Conservation (phyloP, 176 grass and related monocot species). For the Neostapfia colusana region DNA sequence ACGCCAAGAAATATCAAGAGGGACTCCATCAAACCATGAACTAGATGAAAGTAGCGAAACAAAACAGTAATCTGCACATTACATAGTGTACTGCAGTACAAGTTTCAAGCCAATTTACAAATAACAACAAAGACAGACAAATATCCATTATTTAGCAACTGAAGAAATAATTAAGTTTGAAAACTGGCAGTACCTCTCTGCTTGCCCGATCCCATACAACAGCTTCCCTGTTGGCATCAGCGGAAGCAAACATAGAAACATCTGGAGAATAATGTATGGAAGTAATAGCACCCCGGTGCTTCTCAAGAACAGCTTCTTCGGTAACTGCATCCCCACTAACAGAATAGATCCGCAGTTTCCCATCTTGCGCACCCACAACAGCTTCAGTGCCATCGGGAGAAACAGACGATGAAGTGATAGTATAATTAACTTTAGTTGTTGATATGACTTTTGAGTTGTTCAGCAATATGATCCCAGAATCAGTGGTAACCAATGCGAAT, state of each 20-base stretch:
- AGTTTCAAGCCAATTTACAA: constrained; percentile 5
- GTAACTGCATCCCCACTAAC: constrained; percentile 61
- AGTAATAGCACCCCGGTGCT: constrained; percentile 92
- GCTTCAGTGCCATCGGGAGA: constrained; percentile 86
- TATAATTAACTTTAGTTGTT: constrained; percentile 63
- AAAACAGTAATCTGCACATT: constrained; percentile 21
- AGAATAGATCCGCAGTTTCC: constrained; percentile 80
- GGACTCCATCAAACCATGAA: constrained; percentile 6
- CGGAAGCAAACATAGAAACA: constrained; percentile 93
- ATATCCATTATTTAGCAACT: neutral
- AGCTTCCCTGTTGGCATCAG: constrained; percentile 91
- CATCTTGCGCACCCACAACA: constrained; percentile 84
- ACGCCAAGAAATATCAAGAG: constrained; percentile 15
- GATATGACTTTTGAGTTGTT: constrained; percentile 69
- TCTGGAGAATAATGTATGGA: constrained; percentile 83
- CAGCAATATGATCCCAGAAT: constrained; percentile 71
- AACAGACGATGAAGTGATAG: constrained; percentile 72
- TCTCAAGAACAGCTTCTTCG: constrained; percentile 86
- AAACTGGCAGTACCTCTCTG: constrained; percentile 62
- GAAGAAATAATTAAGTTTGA: neutral
- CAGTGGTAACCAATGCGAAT: constrained; percentile 74
- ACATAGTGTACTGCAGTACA: neutral
- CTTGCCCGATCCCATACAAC: constrained; percentile 87
- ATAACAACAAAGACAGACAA: neutral
- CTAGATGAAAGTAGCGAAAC: neutral